These are phyloP conservation scores for Chionographis japonica DNA, from an alignment of 106 monocot species.

Conservation along the genomic window DNA sequence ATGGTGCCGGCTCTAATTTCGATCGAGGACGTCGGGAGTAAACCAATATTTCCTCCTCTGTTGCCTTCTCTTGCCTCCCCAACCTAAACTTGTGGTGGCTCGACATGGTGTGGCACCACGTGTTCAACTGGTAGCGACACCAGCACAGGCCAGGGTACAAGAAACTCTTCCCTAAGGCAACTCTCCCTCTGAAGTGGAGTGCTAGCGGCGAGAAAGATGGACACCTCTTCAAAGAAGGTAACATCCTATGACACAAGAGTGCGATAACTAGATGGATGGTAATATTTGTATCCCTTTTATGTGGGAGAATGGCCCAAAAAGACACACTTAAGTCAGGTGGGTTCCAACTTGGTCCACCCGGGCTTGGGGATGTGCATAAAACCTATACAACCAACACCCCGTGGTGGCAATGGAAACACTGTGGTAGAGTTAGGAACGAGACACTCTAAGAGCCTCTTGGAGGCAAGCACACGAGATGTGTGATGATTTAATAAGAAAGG, in stretches of 20 bases:
- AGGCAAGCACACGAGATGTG: not conserved
- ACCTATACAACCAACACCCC: not conserved
- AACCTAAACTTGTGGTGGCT: too few species aligned
- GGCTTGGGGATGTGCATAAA: not conserved
- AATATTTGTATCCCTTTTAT: constrained; percentile 9
- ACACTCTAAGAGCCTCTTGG: not conserved
- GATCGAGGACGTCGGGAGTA: too few species aligned
- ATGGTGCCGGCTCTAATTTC: too few species aligned
- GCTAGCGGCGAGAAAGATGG: constrained; percentile 1
- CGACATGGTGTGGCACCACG: not conserved
- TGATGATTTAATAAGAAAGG: not conserved
- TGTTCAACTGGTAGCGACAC: too few species aligned
- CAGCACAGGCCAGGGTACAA: not conserved
- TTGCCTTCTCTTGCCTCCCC: too few species aligned
- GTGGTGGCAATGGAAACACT: too few species aligned
- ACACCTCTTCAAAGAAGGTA: not conserved
- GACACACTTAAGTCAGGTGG: not conserved
- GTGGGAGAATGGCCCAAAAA: not conserved
- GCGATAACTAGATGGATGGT: not conserved
- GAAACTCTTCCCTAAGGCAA: not conserved
- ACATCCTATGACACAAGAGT: constrained; percentile 5
- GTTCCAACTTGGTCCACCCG: not conserved
- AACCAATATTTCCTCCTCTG: too few species aligned
- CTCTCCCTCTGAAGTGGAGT: not conserved
- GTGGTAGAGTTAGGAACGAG: too few species aligned